These are phyloP conservation scores for Hibiscus syriacus DNA, from an alignment of 345 rosid genomes.

Conservation along the genomic window DNA sequence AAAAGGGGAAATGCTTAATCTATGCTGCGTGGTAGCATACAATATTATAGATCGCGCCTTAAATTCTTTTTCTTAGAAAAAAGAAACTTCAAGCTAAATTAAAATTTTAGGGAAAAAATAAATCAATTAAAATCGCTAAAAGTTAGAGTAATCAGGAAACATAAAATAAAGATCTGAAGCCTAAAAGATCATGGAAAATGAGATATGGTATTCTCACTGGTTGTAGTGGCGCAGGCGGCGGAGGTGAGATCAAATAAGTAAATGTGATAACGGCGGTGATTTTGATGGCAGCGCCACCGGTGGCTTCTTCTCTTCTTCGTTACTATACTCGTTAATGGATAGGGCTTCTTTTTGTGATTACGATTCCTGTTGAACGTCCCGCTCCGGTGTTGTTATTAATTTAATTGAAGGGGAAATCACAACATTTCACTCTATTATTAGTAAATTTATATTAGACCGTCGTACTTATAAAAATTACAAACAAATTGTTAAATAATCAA, in stretches of 20 bases:
- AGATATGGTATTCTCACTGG: constrained; percentile 2
- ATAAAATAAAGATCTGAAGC: neutral
- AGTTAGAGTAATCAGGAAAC: neutral
- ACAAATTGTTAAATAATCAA: too few relatives aligned
- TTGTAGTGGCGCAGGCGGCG: neutral
- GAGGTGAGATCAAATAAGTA: neutral
- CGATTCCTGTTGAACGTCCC: neutral
- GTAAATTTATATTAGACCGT: too few relatives aligned
- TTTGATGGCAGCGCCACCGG: neutral
- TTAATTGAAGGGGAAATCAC: too few relatives aligned
- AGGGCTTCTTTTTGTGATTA: neutral
- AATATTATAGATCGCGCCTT: neutral
- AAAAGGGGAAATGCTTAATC: neutral
- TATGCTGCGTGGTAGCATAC: neutral
- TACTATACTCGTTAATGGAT: neutral
- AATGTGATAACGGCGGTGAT: neutral
- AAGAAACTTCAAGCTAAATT: neutral
- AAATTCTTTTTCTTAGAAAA: neutral
- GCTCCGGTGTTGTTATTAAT: neutral
- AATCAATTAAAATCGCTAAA: neutral
- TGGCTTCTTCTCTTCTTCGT: neutral
- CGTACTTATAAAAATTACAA: too few relatives aligned
- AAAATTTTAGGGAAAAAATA: neutral
- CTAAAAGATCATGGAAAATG: neutral
- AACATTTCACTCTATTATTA: too few relatives aligned